Percentiles rank a stretch among this genome's conserved stretches.
phyloP scores from a whole-genome alignment of 1,284 basidiomycete species.

The Mycosarcoma maydis region DNA sequence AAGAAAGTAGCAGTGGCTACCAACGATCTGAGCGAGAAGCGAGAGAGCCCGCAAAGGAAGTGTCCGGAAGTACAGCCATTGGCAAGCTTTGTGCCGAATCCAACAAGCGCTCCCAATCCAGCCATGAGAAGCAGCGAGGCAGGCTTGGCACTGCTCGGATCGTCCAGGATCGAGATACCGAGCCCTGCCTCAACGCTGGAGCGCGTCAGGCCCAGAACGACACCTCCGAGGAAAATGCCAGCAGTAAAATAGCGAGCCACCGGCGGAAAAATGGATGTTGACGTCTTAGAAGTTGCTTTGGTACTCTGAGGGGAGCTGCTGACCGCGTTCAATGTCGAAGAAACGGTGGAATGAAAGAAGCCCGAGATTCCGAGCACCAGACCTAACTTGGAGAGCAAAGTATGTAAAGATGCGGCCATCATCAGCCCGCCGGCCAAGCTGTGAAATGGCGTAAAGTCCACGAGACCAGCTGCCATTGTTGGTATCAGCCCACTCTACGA shows the following conservation, averaged over 20 bases:
- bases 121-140: constrained; percentile 14
- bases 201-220: constrained; percentile 36
- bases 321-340: constrained; percentile 3
- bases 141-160: background rate
- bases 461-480: constrained; percentile 18
- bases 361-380: constrained; percentile 62
- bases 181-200: constrained; percentile 38
- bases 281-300: background rate
- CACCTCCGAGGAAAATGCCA: constrained; percentile 58
- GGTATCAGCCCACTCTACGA: too few relatives aligned
- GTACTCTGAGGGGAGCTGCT: constrained; percentile 1
- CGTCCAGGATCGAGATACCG: constrained; percentile 55
- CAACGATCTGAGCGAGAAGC: constrained; percentile 57
- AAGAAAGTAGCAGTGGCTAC: constrained; percentile 62
- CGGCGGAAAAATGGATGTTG: constrained; percentile 28
- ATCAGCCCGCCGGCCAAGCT: constrained; percentile 62
- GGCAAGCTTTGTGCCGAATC: constrained; percentile 64
- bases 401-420: constrained; percentile 57
- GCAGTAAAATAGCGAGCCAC: constrained; percentile 39
- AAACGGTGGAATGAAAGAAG: constrained; percentile 55
- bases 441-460: constrained; percentile 53
- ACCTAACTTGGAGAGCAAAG: constrained; percentile 51
- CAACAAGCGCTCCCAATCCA: constrained; percentile 49
- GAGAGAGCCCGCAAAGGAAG: constrained; percentile 64
- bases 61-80: constrained; percentile 64